These are phyloP conservation scores for Epichloe coenophiala DNA, from an alignment of 2,329 filamentous ascomycete genomes.

Conservation along the genomic window DNA sequence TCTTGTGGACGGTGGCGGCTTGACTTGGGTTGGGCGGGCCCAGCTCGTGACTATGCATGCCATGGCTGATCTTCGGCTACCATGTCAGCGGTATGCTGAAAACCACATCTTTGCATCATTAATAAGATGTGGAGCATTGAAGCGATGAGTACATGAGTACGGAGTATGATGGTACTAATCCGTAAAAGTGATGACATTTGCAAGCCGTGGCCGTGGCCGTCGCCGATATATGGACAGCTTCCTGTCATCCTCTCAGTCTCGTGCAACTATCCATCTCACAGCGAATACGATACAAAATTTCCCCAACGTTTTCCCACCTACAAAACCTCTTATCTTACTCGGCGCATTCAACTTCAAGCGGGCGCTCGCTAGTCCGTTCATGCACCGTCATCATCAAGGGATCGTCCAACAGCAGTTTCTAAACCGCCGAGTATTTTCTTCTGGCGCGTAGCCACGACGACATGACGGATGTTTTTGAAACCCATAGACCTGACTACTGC, in stretches of 20 bases:
- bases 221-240: background rate
- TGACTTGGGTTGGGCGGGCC: background rate
- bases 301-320: background rate
- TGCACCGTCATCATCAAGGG: background rate
- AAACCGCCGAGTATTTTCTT: background rate
- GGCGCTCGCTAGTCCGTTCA: background rate
- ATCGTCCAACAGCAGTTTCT: background rate
- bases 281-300: too few relatives aligned
- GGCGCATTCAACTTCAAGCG: background rate
- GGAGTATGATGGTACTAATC: too few relatives aligned
- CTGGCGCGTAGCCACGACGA: constrained; percentile 15
- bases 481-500: constrained; percentile 91
- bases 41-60: background rate
- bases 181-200: background rate
- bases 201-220: background rate
- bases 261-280: too few relatives aligned
- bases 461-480: constrained; percentile 91
- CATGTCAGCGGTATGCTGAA: too few relatives aligned
- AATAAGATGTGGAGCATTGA: too few relatives aligned
- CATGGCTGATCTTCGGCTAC: background rate
- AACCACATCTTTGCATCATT: too few relatives aligned
- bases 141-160: too few relatives aligned
- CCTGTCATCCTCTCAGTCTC: too few relatives aligned
- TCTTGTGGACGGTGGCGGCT: background rate
- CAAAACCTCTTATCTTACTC: too few relatives aligned